Evolutionary conservation across 352 stramenopile genomes (phyloP).

Genomic region (Globisporangium orthogonon): DNA sequence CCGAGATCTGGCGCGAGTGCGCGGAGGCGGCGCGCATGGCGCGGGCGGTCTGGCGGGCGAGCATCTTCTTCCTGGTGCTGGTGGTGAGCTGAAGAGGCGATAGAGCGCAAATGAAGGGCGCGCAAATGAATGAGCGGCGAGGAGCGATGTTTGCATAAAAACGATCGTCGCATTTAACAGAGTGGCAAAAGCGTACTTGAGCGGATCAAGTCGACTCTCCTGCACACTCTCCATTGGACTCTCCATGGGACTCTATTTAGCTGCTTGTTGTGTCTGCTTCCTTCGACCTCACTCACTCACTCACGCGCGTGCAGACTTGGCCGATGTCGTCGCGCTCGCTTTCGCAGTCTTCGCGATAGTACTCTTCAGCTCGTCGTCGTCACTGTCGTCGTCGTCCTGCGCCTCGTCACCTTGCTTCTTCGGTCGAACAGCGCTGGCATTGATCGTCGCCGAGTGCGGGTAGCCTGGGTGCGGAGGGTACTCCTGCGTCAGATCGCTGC

Average conservation of each 20-base stretch:
- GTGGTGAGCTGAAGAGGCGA: not conserved
- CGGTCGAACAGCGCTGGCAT: not conserved
- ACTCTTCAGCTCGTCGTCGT: not conserved
- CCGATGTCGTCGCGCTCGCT: not conserved
- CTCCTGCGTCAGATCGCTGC: slow-evolving; percentile 69
- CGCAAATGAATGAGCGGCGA: not conserved
- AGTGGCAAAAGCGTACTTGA: too few relatives aligned
- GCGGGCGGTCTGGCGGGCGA: slow-evolving; percentile 47
- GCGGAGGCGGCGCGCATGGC: slow-evolving; percentile 17
- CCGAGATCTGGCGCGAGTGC: slow-evolving; percentile 42
- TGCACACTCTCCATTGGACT: too few relatives aligned
- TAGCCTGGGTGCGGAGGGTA: slow-evolving; percentile 28
- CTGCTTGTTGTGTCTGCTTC: not conserved
- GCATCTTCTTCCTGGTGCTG: slow-evolving; percentile 22
- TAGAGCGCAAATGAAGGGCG: not conserved
- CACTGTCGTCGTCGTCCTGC: not conserved
- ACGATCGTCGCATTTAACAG: too few relatives aligned
- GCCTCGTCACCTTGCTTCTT: not conserved
- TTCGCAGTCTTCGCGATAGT: not conserved
- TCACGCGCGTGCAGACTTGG: too few relatives aligned
- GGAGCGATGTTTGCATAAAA: too few relatives aligned
- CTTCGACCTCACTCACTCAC: not conserved
- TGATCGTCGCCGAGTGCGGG: slow-evolving; percentile 15
- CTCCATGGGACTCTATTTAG: not conserved
- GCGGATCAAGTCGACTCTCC: too few relatives aligned